phyloP scores from a whole-genome alignment of 176 grass and related monocot genomes.

The Phoenix roebelenii region DNA sequence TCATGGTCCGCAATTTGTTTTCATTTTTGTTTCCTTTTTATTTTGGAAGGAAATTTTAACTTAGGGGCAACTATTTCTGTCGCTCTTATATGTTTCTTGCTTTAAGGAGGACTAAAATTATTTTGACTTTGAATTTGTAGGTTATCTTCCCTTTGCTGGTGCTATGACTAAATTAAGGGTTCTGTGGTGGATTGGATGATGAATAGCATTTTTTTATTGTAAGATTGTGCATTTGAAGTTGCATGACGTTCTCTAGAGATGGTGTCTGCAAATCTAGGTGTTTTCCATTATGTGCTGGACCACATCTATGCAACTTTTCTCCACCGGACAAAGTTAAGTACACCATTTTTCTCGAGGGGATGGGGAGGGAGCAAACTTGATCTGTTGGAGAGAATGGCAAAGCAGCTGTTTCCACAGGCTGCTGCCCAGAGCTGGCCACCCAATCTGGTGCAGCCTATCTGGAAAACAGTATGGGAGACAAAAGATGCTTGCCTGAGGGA shows the following conservation, averaged over 20 bases:
- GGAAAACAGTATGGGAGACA: constrained; percentile 92
- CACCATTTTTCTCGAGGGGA: constrained; percentile 91
- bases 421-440: constrained; percentile 54
- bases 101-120: too few species aligned
- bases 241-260: constrained; percentile 24
- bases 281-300: constrained; percentile 71
- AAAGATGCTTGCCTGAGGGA: constrained; percentile 66
- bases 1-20: too few species aligned
- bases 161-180: too few species aligned
- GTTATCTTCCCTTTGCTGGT: too few species aligned
- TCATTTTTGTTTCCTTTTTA: too few species aligned
- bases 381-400: constrained; percentile 77
- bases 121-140: too few species aligned
- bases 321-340: constrained; percentile 66
- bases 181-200: too few species aligned
- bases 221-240: too few species aligned
- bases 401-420: constrained; percentile 67
- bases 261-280: constrained; percentile 77
- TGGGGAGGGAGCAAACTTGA: constrained; percentile 75
- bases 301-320: constrained; percentile 79
- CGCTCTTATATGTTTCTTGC: too few species aligned
- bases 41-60: too few species aligned
- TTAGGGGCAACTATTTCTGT: too few species aligned
- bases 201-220: too few species aligned
- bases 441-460: constrained; percentile 43